phyloP scores from a whole-genome alignment of 2,329 filamentous ascomycete genomes.

The Colletotrichum tropicale region DNA sequence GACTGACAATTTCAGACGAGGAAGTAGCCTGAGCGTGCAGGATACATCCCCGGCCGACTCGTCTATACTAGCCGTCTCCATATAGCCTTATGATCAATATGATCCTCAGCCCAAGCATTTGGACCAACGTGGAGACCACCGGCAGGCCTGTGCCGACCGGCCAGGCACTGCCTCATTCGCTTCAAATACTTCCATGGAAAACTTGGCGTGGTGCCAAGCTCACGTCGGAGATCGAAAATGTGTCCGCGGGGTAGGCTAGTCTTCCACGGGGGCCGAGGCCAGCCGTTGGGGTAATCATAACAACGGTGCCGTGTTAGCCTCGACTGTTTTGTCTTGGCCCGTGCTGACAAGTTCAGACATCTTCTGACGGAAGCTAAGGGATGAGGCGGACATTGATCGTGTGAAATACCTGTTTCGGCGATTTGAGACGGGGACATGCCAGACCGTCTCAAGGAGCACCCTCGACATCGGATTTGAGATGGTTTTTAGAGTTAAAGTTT shows the following conservation, averaged over 20 bases:
- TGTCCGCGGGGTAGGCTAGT: constrained; percentile 1
- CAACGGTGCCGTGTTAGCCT: not conserved
- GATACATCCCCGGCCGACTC: not conserved
- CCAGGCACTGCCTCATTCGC: not conserved
- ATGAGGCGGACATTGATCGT: not conserved
- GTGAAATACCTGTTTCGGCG: not conserved
- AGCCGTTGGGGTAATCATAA: not conserved
- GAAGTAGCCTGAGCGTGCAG: not conserved
- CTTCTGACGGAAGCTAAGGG: not conserved
- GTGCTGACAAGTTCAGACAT: not conserved
- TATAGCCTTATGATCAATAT: not conserved
- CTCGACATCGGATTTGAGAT: not conserved
- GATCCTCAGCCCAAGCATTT: not conserved
- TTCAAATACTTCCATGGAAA: not conserved
- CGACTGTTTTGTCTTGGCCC: not conserved
- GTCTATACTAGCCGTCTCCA: not conserved
- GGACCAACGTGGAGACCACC: not conserved
- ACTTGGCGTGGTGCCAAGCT: not conserved
- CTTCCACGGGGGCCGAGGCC: not conserved
- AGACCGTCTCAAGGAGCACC: not conserved
- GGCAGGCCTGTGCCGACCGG: not conserved
- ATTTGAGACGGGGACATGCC: not conserved
- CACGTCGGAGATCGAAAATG: not conserved
- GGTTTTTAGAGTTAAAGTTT: not conserved
- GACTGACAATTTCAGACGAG: not conserved